phyloP scores from a whole-genome alignment of 73 alveolate genomes.

The Uronychia binucleata region DNA sequence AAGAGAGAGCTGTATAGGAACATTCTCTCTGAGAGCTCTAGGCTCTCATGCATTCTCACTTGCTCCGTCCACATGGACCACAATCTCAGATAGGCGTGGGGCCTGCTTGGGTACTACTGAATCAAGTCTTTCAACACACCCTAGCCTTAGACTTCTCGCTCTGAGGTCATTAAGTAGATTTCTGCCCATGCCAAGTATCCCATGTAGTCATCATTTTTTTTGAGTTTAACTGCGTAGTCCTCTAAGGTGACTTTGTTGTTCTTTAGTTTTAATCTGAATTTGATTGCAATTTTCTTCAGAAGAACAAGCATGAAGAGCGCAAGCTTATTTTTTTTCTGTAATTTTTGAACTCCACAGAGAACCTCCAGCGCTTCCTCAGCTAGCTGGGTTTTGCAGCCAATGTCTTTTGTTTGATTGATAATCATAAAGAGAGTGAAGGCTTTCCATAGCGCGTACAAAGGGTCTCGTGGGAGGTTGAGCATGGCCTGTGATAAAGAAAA shows the following conservation, averaged over 20 bases:
- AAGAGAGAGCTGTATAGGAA: conserved; percentile 20
- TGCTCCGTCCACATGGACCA: conserved; percentile 40
- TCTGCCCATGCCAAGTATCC: conserved; percentile 77
- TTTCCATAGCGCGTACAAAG: conserved; percentile 37
- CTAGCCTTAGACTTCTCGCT: conserved; percentile 25
- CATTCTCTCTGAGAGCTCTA: conserved; percentile 33
- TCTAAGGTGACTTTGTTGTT: conserved; percentile 6
- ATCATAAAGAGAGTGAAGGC: conserved; percentile 27
- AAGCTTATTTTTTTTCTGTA: neutral
- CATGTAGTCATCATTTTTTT: conserved; percentile 29
- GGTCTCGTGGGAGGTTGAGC: conserved; percentile 11
- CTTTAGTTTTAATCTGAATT: neutral
- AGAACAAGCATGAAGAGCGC: conserved; percentile 20
- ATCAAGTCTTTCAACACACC: conserved; percentile 53
- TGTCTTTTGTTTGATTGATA: conserved; percentile 2
- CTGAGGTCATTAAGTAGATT: conserved; percentile 16
- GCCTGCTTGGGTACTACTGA: conserved; percentile 23
- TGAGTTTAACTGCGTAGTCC: conserved; percentile 52
- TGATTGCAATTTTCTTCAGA: conserved; percentile 13
- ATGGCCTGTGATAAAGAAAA: conserved; percentile 9
- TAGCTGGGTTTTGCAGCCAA: neutral
- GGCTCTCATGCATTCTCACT: neutral
- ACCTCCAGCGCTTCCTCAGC: conserved; percentile 1
- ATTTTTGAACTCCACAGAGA: neutral
- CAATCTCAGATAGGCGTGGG: conserved; percentile 67